Conservation (phyloP, 2,329 filamentous ascomycete species). For the Penicillium psychrosexuale region DNA sequence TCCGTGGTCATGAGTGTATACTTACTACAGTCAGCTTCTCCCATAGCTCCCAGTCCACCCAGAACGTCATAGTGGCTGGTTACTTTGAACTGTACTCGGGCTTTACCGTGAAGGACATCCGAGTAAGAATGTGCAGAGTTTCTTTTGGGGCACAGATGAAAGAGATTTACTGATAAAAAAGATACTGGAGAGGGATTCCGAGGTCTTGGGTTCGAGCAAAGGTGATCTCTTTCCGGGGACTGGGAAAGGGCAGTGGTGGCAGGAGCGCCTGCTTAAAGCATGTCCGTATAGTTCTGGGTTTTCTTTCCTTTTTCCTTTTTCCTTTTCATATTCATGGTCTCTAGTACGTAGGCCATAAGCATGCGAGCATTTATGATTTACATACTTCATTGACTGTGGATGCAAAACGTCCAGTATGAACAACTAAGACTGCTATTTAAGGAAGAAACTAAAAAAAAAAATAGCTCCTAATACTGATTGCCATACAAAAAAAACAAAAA, state of each 20-base stretch:
- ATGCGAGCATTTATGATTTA: background rate
- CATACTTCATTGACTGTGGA: background rate
- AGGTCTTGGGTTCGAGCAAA: background rate
- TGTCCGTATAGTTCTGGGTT: background rate
- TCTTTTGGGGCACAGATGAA: background rate
- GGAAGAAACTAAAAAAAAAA: too few species aligned
- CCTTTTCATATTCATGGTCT: background rate
- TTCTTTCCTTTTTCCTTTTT: background rate
- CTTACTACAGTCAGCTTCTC: slow-evolving; percentile 87
- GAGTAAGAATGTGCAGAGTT: background rate
- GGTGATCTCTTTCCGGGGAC: background rate
- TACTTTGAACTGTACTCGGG: background rate
- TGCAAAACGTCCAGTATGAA: background rate
- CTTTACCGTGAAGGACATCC: background rate
- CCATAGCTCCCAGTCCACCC: slow-evolving; percentile 73
- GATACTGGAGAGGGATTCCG: background rate
- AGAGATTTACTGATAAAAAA: background rate
- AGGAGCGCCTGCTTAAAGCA: background rate
- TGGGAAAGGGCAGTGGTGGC: background rate
- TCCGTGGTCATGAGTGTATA: slow-evolving; percentile 16
- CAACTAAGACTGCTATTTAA: background rate
- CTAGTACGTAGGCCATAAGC: background rate
- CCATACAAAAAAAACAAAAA: background rate
- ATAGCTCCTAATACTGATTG: too few species aligned
- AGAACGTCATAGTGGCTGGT: slow-evolving; percentile 51